Evolutionary conservation across 192 early-diverging fungal genomes (phyloP).

Genomic region (Coemansia sp.): DNA sequence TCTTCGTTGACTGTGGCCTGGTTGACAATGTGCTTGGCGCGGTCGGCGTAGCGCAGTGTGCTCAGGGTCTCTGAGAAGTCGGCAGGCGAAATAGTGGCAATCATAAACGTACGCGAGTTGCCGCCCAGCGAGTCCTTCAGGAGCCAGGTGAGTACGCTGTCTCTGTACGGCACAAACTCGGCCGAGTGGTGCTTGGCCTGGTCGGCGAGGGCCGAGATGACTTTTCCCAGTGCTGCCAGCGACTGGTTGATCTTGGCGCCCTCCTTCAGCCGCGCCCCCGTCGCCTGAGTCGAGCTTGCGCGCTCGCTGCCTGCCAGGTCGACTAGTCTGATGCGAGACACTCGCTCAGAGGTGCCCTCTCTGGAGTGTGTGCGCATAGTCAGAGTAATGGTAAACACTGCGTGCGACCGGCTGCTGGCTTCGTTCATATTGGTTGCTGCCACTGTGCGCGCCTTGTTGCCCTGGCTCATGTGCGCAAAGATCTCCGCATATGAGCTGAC

Average conservation of each 20-base stretch:
- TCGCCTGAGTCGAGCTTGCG: conserved; percentile 81
- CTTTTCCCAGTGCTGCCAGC: conserved; percentile 89
- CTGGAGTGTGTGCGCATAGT: conserved; percentile 63
- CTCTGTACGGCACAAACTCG: conserved; percentile 86
- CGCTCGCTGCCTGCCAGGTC: conserved; percentile 95
- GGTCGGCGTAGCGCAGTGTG: conserved; percentile 88
- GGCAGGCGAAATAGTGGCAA: conserved; percentile 78
- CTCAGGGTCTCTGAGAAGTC: conserved; percentile 77
- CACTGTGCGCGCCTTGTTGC: conserved; percentile 81
- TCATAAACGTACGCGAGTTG: conserved; percentile 82
- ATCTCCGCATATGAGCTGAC: conserved; percentile 75
- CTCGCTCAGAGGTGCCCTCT: conserved; percentile 69
- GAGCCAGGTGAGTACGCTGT: conserved; percentile 86
- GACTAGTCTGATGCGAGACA: conserved; percentile 81
- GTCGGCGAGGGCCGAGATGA: conserved; percentile 87
- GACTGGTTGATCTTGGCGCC: conserved; percentile 96
- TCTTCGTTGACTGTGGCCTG: conserved; percentile 92
- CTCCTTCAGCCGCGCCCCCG: conserved; percentile 83
- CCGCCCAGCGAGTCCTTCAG: conserved; percentile 83
- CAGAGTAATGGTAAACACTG: conserved; percentile 77
- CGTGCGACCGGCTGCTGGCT: conserved; percentile 84
- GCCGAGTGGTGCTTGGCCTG: conserved; percentile 51
- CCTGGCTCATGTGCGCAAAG: conserved; percentile 74
- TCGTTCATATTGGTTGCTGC: conserved; percentile 96
- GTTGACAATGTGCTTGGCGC: conserved; percentile 90